Evolutionary conservation across 768 basidiomycete genomes (phyloP).

Genomic region (Xerocomus potaroensis): DNA sequence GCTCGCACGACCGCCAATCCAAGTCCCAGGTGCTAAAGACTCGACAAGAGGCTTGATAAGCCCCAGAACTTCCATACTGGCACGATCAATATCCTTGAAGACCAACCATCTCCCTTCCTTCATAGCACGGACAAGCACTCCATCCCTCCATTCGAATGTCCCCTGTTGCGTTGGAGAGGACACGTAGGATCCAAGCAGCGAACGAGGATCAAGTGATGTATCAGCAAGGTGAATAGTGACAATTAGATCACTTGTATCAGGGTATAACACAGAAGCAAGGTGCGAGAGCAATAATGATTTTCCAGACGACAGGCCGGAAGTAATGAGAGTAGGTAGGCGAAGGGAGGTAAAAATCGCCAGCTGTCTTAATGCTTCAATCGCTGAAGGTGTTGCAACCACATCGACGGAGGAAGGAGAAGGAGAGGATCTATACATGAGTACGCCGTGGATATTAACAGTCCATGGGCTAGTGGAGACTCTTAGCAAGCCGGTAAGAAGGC

Average conservation of each 20-base stretch:
- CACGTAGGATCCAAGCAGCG: slow-evolving; percentile 88
- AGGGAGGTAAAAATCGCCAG: slow-evolving; percentile 64
- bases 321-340: slow-evolving; percentile 74
- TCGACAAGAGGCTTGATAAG: slow-evolving; percentile 82
- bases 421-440: slow-evolving; percentile 56
- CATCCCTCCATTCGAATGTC: slow-evolving; percentile 95
- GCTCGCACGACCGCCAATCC: slow-evolving; percentile 67
- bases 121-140: slow-evolving; percentile 86
- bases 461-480: slow-evolving; percentile 42
- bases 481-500: slow-evolving; percentile 10
- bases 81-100: slow-evolving; percentile 88
- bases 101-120: slow-evolving; percentile 90
- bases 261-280: slow-evolving; percentile 63
- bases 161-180: slow-evolving; percentile 83
- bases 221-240: slow-evolving; percentile 90
- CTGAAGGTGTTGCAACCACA: slow-evolving; percentile 63
- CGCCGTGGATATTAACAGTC: slow-evolving; percentile 58
- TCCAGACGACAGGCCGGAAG: slow-evolving; percentile 84
- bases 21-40: slow-evolving; percentile 61
- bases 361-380: slow-evolving; percentile 51
- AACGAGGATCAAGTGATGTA: slow-evolving; percentile 91
- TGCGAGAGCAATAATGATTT: slow-evolving; percentile 79
- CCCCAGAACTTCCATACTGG: slow-evolving; percentile 84
- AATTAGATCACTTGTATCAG: slow-evolving; percentile 59
- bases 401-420: slow-evolving; percentile 27